Base-by-base conservation (phyloP, 176 grass and related monocot genomes). In the Stipa capillata region DNA sequence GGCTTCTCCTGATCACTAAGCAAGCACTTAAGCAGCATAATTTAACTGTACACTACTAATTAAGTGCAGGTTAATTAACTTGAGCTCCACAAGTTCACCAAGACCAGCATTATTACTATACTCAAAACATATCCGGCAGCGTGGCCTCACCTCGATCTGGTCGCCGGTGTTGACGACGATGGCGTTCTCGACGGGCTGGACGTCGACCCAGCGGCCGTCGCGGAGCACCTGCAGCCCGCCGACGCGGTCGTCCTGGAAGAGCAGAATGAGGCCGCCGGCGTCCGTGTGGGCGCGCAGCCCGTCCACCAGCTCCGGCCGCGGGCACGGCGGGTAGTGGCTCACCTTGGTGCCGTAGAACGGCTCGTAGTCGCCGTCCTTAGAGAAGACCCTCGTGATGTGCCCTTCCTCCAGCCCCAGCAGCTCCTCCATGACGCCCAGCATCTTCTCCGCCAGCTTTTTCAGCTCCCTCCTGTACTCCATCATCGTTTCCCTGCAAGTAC, bases 101-200 rank as follows among this genome's bases (percentile, higher is more conserved):
- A 56, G 67, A 70, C 67, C 42, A 70, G 42, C 67, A 63, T 62
- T 62, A 34, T 8, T 54, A 20, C 16, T 47, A 47, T 69, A 69
- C 39, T 44, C 66, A 11, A n/a, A n/a, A 70, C 61, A 29, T 34
- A 47, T 32, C 42, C 27, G 25, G 11, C 20, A 47, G 23, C 3
- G 15, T 29, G 1, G 27, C 11, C 70, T 71, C 39, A 66, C 86
- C 89, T 97, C 95, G 37, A 97, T 89, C 83, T 97, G 95, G 62
- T 97, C 95, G 21, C 95, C 95, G n/a, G 89, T 97, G 92, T 97
- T 97, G 80, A 97, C 84, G 28, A 97, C 95, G 79, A 97, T 92
- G 85, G 95, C 85, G 71, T 97, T 79, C 33, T 79, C 57, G 29
- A 97, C 8, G 25, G 95, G 92, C 79, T 94, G 95, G 24, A 92